These are phyloP conservation scores for Lactarius sanguifluus DNA, from an alignment of 768 basidiomycete genomes.

Conservation along the genomic window DNA sequence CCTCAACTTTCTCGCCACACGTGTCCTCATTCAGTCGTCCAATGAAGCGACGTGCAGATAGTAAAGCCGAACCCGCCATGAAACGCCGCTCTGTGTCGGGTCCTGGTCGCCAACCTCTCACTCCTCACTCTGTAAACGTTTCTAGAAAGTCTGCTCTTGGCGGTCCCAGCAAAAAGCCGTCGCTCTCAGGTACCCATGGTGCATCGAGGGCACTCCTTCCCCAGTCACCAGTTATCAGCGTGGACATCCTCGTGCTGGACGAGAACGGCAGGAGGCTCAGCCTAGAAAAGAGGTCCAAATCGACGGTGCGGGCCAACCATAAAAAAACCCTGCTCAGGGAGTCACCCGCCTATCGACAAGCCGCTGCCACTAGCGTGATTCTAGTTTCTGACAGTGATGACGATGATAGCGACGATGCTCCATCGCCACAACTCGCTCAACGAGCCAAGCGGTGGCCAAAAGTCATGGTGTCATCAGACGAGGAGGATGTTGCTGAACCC, in stretches of 20 bases:
- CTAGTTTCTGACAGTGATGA: conserved; percentile 26
- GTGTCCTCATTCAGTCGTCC: conserved; percentile 20
- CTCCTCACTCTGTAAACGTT: conserved; percentile 40
- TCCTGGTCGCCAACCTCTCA: conserved; percentile 43
- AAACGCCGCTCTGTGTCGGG: conserved; percentile 13
- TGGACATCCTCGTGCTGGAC: conserved; percentile 71
- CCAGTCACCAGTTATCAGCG: conserved; percentile 49
- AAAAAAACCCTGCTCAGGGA: conserved; percentile 10
- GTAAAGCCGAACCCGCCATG: conserved; percentile 6
- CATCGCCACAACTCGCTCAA: conserved; percentile 25
- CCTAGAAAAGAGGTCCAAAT: conserved; percentile 59
- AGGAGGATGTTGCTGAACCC: conserved; percentile 39
- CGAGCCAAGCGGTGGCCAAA: conserved; percentile 29
- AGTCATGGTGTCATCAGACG: conserved; percentile 48
- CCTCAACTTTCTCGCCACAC: conserved; percentile 20
- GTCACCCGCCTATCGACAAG: conserved; percentile 15
- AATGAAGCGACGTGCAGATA: conserved; percentile 27
- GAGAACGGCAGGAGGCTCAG: conserved; percentile 55
- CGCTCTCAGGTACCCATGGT: conserved; percentile 18
- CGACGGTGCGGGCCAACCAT: conserved; percentile 42
- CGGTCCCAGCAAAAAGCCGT: conserved; percentile 33
- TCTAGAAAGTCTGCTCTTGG: conserved; percentile 37
- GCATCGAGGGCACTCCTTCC: conserved; percentile 37
- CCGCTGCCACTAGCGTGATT: conserved; percentile 6
- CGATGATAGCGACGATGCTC: conserved; percentile 31